These are phyloP conservation scores for Suillus tomentosus DNA, from an alignment of 768 basidiomycete genomes.

Conservation along the genomic window DNA sequence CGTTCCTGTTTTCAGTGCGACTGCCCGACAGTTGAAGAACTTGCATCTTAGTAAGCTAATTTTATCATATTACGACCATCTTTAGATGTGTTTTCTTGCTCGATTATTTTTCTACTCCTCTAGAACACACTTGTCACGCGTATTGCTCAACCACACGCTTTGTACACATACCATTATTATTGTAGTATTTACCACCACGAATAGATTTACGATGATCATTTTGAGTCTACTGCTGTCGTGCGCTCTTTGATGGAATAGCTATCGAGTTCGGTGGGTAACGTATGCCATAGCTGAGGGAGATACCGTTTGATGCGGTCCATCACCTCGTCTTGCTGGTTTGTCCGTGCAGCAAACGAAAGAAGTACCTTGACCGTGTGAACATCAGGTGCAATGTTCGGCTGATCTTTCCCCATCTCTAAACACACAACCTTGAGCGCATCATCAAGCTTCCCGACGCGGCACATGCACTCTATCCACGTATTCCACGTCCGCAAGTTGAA, in stretches of 20 bases:
- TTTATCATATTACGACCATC: slow-evolving; percentile 16
- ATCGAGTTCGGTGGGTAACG: slow-evolving; percentile 24
- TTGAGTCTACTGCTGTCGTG: slow-evolving; percentile 7
- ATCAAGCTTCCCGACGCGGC: slow-evolving; percentile 62
- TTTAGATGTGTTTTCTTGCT: slow-evolving; percentile 23
- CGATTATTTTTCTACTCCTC: slow-evolving; percentile 44
- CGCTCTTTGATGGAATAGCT: slow-evolving; percentile 21
- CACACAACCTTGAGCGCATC: slow-evolving; percentile 70
- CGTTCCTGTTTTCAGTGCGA: slow-evolving; percentile 58
- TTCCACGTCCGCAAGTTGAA: slow-evolving; percentile 77
- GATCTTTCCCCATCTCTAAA: slow-evolving; percentile 57
- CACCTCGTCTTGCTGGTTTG: slow-evolving; percentile 46
- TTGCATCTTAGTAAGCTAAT: slow-evolving; percentile 40
- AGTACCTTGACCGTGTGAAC: slow-evolving; percentile 53
- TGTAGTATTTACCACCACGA: slow-evolving; percentile 24
- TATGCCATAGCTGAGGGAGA: slow-evolving; percentile 39
- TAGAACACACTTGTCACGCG: slow-evolving; percentile 44
- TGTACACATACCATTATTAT: slow-evolving; percentile 34
- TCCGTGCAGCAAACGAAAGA: slow-evolving; percentile 51
- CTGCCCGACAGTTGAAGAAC: slow-evolving; percentile 84
- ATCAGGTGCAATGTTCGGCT: slow-evolving; percentile 48
- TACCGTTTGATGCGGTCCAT: slow-evolving; percentile 46
- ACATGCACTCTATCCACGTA: slow-evolving; percentile 84
- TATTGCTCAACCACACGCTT: slow-evolving; percentile 71
- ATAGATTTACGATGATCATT: slow-evolving; percentile 21